Conservation (phyloP, 2,329 filamentous ascomycete species). For the Xylariaceae sp. region DNA sequence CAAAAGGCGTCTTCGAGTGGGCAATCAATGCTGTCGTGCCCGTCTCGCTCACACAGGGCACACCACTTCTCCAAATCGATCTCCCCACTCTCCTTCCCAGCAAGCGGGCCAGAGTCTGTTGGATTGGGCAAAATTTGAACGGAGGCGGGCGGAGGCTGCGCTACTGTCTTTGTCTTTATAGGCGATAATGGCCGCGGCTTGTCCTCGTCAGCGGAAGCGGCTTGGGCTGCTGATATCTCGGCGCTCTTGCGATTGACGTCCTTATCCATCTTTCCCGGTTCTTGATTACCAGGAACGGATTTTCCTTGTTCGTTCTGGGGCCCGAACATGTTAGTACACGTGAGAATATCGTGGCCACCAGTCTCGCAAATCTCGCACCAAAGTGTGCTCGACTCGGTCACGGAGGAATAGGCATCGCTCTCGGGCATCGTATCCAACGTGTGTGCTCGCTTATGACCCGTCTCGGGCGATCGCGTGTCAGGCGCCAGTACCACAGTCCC, state of each 20-base stretch:
- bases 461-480: slow-evolving; percentile 44
- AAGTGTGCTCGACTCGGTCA: slow-evolving; percentile 67
- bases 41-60: slow-evolving; percentile 91
- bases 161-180: slow-evolving; percentile 40
- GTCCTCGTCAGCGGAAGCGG: slow-evolving; percentile 35
- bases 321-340: slow-evolving; percentile 86
- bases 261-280: slow-evolving; percentile 26
- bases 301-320: slow-evolving; percentile 29
- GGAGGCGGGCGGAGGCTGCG: slow-evolving; percentile 32
- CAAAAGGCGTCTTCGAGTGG: slow-evolving; percentile 80
- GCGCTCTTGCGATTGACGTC: slow-evolving; percentile 35
- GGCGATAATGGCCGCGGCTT: slow-evolving; percentile 54
- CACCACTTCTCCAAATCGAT: slow-evolving; percentile 92
- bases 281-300: slow-evolving; percentile 13
- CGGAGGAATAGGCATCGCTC: slow-evolving; percentile 64
- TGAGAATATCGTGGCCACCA: slow-evolving; percentile 86
- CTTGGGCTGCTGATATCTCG: slow-evolving; percentile 35
- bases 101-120: slow-evolving; percentile 63
- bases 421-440: slow-evolving; percentile 67
- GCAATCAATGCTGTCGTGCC: slow-evolving; percentile 93
- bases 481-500: slow-evolving; percentile 59
- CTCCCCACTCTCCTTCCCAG: slow-evolving; percentile 73
- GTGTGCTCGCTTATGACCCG: slow-evolving; percentile 43
- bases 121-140: slow-evolving; percentile 54
- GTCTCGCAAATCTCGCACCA: slow-evolving; percentile 98